phyloP scores from a whole-genome alignment of 768 basidiomycete genomes.

The Leccinum imitatum region DNA sequence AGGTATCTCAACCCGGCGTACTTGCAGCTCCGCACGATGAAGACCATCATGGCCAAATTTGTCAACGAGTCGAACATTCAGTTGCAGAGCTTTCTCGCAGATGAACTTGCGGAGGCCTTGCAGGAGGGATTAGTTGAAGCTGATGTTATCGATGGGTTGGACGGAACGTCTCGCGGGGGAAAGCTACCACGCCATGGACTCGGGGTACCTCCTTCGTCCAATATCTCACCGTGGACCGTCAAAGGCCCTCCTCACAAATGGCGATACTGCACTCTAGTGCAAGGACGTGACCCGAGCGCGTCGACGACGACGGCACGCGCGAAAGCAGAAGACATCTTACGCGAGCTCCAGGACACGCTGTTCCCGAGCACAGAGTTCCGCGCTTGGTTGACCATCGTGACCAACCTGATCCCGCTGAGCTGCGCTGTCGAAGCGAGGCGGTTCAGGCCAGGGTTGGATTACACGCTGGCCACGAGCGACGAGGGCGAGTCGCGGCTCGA shows the following conservation, averaged over 20 bases:
- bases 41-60: conserved; percentile 77
- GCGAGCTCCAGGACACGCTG: conserved; percentile 67
- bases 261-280: conserved; percentile 75
- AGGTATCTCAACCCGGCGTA: conserved; percentile 90
- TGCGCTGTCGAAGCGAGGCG: conserved; percentile 79
- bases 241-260: conserved; percentile 93
- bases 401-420: conserved; percentile 67
- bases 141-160: conserved; percentile 65
- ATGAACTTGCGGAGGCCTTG: conserved; percentile 65
- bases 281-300: neutral
- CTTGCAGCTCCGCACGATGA: conserved; percentile 78
- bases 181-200: conserved; percentile 66
- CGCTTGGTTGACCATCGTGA: conserved; percentile 81
- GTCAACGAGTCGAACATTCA: conserved; percentile 85
- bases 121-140: conserved; percentile 61
- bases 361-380: conserved; percentile 83
- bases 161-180: conserved; percentile 45
- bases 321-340: conserved; percentile 23
- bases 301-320: conserved; percentile 12
- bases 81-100: conserved; percentile 80
- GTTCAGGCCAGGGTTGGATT: conserved; percentile 91
- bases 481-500: conserved; percentile 81
- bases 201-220: conserved; percentile 46
- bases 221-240: conserved; percentile 61
- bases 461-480: conserved; percentile 89